Percentiles rank a stretch among this genome's conserved stretches.
phyloP scores from a whole-genome alignment of 2,329 filamentous ascomycete genomes.

The Neopestalotiopsis sp. region DNA sequence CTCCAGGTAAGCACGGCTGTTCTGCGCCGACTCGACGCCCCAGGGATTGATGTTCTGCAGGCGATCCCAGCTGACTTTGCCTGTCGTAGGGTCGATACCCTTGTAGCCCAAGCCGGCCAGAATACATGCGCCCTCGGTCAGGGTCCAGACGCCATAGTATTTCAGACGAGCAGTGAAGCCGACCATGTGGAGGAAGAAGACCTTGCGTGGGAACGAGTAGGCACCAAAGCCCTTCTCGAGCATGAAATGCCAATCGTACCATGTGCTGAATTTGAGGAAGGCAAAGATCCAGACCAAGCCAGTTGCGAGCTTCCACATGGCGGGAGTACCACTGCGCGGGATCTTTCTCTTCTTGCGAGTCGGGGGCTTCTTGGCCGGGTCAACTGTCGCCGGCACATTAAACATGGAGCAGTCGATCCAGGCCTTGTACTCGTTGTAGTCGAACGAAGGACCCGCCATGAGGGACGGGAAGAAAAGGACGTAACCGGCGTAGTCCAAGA shows the following conservation, averaged over 20 bases:
- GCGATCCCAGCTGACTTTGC: conserved; percentile 85
- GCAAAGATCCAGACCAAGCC: conserved; percentile 81
- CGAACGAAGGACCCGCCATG: conserved; percentile 89
- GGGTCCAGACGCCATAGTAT: conserved; percentile 94
- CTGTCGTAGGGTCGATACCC: conserved; percentile 83
- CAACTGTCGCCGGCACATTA: conserved; percentile 78
- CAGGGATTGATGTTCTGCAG: conserved; percentile 88
- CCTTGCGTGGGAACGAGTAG: conserved; percentile 71
- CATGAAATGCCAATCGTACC: conserved; percentile 69
- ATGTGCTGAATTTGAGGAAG: conserved; percentile 74
- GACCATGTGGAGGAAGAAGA: conserved; percentile 84
- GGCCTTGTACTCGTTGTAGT: conserved; percentile 88
- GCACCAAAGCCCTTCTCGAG: conserved; percentile 69
- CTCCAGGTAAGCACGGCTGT: conserved; percentile 87
- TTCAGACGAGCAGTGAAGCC: conserved; percentile 84
- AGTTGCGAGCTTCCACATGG: conserved; percentile 72
- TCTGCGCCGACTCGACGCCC: conserved; percentile 88
- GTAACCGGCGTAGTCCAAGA: conserved; percentile 87
- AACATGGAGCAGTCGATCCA: conserved; percentile 98
- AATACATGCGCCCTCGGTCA: conserved; percentile 95
- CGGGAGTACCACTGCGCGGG: conserved; percentile 86
- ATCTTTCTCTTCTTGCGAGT: conserved; percentile 92
- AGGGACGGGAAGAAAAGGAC: conserved; percentile 95
- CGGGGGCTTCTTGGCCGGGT: conserved; percentile 82
- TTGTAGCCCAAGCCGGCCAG: conserved; percentile 93